Base-by-base conservation (phyloP, 2,329 filamentous ascomycete genomes). In the Apiospora phragmitis region DNA sequence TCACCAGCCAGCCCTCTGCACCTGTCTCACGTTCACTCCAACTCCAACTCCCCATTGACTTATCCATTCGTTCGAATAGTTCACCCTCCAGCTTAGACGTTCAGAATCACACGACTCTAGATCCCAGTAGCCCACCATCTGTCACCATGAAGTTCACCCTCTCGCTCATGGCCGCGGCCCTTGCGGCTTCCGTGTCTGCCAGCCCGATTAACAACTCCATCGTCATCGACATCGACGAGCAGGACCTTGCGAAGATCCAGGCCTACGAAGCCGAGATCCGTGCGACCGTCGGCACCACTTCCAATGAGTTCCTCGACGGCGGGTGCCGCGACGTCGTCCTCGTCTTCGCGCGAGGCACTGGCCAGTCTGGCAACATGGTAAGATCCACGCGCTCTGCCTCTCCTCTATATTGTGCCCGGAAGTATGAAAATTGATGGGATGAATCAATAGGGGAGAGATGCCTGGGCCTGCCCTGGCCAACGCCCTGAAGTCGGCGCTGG, bases 321-420 rank as follows among this genome's bases (percentile, higher is more conserved):
- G 73, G 75, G 6, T 84, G 82, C 71, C 77, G 79, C 26, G 74
- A 76, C 29, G 77, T 81, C 2, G 81, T 80, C 42, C 81, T 84
- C 51, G 80, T 84, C 69, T 83, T 79, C 65, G 82, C 82, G 2
- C 80, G 82, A 26, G 82, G 81, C 1, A 82, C 79, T 3, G 80
- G 78, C 12, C 82, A 84, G 68, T 70, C 75, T 0, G 82, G 82
- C 65, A 83, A 83, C 69, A 75, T 83, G 69, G 81, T 82, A 67
- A 70, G 83, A 79, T 41, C 26, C 18, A 29, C 26, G 14, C 49
- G 26, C 24, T 55, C 26, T 29, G 3, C 47, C 11, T 16, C 47
- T 16, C 4, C n/a, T n/a, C n/a, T n/a, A n/a, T n/a, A n/a, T n/a
- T n/a, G n/a, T n/a, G n/a, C n/a, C n/a, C n/a, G n/a, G n/a, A n/a